Evolutionary conservation across 163 green algal genomes (phyloP).

Genomic region (Botryococcus braunii): DNA sequence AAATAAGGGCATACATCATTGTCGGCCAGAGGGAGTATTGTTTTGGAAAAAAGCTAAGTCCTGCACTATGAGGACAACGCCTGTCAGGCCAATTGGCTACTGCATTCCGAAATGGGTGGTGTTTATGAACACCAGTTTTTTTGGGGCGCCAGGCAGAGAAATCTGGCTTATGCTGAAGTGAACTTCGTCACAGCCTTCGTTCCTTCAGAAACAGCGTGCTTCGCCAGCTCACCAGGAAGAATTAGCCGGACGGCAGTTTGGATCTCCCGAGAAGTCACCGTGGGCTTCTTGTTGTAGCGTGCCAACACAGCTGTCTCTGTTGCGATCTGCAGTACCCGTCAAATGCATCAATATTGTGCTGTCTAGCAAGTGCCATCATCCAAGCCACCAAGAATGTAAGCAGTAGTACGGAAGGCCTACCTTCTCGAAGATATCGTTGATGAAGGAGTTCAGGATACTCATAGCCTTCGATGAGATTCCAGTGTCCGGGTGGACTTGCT

Average conservation of each 20-base stretch:
- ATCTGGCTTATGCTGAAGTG: constrained; percentile 62
- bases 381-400: too few species aligned
- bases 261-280: constrained; percentile 59
- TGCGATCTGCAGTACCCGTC: constrained; percentile 81
- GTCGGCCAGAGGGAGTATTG: too few species aligned
- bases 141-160: too few species aligned
- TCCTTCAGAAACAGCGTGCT: constrained; percentile 81
- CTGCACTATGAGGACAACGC: too few species aligned
- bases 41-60: too few species aligned
- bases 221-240: constrained; percentile 78
- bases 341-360: too few species aligned
- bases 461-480: constrained; percentile 26
- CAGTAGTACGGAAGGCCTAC: too few species aligned
- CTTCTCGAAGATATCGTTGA: constrained; percentile 87
- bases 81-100: too few species aligned
- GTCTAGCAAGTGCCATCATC: too few species aligned
- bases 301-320: constrained; percentile 62
- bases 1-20: too few species aligned
- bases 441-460: constrained; percentile 59
- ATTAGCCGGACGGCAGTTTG: constrained; percentile 56
- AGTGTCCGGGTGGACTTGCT: constrained; percentile 33
- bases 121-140: too few species aligned
- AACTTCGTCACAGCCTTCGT: constrained; percentile 95
- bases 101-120: too few species aligned
- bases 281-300: constrained; percentile 66